Evolutionary conservation across 257 asterid genomes (phyloP).

Genomic region (Jaltomata sinuosa): DNA sequence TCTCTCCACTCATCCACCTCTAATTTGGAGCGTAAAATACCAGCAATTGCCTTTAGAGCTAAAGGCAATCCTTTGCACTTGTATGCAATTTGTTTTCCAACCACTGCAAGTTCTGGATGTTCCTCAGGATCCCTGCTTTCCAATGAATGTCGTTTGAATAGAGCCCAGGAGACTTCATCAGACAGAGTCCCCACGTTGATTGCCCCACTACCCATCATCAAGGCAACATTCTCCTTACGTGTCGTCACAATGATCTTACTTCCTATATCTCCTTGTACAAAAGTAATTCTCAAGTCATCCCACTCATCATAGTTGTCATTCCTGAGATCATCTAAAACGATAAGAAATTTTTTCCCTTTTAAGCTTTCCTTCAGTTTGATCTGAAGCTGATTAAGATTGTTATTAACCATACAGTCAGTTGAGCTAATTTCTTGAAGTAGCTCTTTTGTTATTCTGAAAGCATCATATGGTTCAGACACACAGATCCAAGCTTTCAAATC

Average conservation of each 20-base stretch:
- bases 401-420: slow-evolving; percentile 7
- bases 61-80: slow-evolving; percentile 1
- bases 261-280: slow-evolving; percentile 31
- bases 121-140: not conserved
- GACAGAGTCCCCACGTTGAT: not conserved
- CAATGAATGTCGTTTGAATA: slow-evolving; percentile 2
- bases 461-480: slow-evolving; percentile 42
- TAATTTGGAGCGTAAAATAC: not conserved
- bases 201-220: slow-evolving; percentile 12
- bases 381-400: slow-evolving; percentile 36
- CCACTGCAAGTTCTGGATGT: not conserved
- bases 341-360: slow-evolving; percentile 33
- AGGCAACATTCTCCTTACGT: slow-evolving; percentile 31
- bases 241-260: slow-evolving; percentile 57
- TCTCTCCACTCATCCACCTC: not conserved
- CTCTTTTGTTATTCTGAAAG: slow-evolving; percentile 29
- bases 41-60: not conserved
- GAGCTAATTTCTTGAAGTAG: slow-evolving; percentile 11
- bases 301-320: slow-evolving; percentile 25
- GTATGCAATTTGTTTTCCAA: not conserved
- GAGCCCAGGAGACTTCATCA: not conserved
- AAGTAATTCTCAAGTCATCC: slow-evolving; percentile 10
- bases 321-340: slow-evolving; percentile 54
- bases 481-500: slow-evolving; percentile 39
- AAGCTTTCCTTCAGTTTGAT: slow-evolving; percentile 30